These are phyloP conservation scores for Aureobasidium sp. DNA, from an alignment of 2,329 filamentous ascomycete species.

Conservation along the genomic window DNA sequence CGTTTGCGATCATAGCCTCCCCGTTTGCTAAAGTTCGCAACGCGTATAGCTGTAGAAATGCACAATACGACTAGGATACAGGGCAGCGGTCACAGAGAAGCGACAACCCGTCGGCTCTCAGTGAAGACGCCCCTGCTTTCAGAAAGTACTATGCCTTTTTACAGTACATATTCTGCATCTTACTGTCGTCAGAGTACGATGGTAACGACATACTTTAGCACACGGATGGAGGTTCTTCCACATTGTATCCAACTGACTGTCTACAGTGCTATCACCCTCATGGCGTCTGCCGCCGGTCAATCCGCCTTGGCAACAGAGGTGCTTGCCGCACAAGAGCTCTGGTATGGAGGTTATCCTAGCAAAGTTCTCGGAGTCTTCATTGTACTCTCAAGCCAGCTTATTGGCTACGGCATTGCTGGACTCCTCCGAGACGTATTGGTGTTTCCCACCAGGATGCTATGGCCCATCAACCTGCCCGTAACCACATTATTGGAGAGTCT, in stretches of 20 bases:
- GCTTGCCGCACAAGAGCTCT: constrained; percentile 42
- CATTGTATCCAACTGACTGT: not conserved
- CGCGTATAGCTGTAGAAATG: too few relatives aligned
- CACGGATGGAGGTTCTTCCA: too few relatives aligned
- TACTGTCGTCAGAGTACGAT: too few relatives aligned
- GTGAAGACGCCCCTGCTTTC: too few relatives aligned
- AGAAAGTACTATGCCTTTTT: too few relatives aligned
- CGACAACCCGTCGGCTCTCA: too few relatives aligned
- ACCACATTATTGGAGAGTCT: constrained; percentile 35
- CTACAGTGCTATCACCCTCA: constrained; percentile 32
- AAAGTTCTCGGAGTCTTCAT: constrained; percentile 39
- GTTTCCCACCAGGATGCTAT: constrained; percentile 45
- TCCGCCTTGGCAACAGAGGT: constrained; percentile 33
- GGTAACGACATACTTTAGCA: too few relatives aligned
- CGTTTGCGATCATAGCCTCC: not conserved
- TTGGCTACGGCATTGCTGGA: constrained; percentile 46
- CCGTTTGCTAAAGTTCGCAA: too few relatives aligned
- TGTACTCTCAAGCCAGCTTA: constrained; percentile 41
- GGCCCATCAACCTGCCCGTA: constrained; percentile 34
- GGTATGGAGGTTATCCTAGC: constrained; percentile 37
- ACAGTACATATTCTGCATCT: too few relatives aligned
- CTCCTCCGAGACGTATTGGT: constrained; percentile 41
- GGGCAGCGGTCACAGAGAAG: too few relatives aligned
- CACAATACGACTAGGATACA: too few relatives aligned
- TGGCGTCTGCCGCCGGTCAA: constrained; percentile 35